A percentile compares a stretch with the other conserved stretches of the same genome.
These are phyloP conservation scores for Phalaenopsis aphrodite DNA, from an alignment of 106 monocot species.

Conservation along the genomic window DNA sequence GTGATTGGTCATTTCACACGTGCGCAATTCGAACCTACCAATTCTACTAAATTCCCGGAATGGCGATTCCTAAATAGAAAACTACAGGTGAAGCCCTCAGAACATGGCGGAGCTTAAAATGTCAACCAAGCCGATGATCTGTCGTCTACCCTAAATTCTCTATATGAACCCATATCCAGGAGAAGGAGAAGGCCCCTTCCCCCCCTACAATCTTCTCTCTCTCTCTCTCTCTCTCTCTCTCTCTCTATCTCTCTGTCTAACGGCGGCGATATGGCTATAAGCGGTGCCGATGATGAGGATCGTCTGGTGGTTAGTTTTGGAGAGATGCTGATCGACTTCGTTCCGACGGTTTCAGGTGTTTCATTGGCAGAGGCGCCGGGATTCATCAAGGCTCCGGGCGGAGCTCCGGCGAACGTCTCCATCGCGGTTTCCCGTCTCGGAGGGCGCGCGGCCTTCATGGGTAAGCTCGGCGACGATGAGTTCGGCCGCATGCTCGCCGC, in stretches of 20 bases:
- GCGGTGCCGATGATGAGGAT: too few species aligned
- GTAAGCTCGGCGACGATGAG: conserved; percentile 70
- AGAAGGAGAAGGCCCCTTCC: too few species aligned
- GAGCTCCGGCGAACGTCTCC: conserved; percentile 24
- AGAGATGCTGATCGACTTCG: conserved; percentile 30
- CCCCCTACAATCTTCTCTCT: too few species aligned
- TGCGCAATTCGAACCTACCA: too few species aligned
- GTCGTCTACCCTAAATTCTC: too few species aligned
- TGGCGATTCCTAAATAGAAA: too few species aligned
- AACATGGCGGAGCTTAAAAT: too few species aligned
- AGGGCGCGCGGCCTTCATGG: conserved; percentile 47
- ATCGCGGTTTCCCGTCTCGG: conserved; percentile 24
- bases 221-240: background rate
- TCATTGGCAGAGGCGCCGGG: conserved; percentile 20
- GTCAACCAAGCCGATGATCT: too few species aligned
- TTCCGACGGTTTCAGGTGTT: conserved; percentile 15
- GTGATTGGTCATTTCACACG: too few species aligned
- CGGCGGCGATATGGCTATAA: background rate
- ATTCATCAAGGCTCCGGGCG: conserved; percentile 26
- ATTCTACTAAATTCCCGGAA: too few species aligned
- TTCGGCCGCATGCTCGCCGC: conserved; percentile 68
- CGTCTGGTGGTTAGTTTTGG: conserved; percentile 18
- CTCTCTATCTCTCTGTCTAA: background rate
- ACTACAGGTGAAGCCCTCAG: too few species aligned
- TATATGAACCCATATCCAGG: too few species aligned